These are phyloP conservation scores for Monosporozyma unispora DNA, from an alignment of 805 yeast genomes.

Conservation along the genomic window DNA sequence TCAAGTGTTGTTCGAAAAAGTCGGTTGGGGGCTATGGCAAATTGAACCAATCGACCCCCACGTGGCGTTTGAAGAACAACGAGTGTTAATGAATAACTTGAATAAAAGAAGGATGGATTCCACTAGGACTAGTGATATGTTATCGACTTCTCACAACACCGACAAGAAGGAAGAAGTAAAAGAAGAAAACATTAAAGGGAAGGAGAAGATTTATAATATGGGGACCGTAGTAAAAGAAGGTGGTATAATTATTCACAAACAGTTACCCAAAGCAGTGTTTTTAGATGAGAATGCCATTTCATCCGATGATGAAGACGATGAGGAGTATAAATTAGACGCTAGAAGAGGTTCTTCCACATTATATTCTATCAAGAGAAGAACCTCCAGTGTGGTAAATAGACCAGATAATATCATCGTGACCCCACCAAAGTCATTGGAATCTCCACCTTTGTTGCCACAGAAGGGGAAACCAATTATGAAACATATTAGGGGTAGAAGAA, in stretches of 20 bases:
- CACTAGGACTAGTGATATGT: conserved; percentile 23
- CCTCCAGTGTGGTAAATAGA: conserved; percentile 19
- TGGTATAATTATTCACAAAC: neutral
- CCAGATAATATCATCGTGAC: conserved; percentile 12
- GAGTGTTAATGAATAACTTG: conserved; percentile 34
- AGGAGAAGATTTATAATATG: neutral
- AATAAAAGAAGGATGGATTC: conserved; percentile 37
- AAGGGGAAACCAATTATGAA: conserved; percentile 10
- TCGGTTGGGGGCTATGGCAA: conserved; percentile 95
- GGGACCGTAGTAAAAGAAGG: neutral
- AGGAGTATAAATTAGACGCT: conserved; percentile 1
- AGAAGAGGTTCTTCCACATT: neutral
- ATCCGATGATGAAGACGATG: conserved; percentile 27
- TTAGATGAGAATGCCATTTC: conserved; percentile 34
- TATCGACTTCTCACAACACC: neutral
- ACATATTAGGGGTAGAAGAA: conserved; percentile 4
- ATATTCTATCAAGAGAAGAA: conserved; percentile 11
- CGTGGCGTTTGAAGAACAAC: conserved; percentile 25
- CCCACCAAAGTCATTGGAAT: neutral
- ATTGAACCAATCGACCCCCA: conserved; percentile 40
- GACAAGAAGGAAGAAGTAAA: neutral
- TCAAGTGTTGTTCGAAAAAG: conserved; percentile 72
- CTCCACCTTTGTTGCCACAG: conserved; percentile 7
- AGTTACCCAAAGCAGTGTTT: conserved; percentile 14
- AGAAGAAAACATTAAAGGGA: too few species aligned